Percentiles rank a stretch among this genome's conserved stretches.
These are phyloP conservation scores for Antitrichia curtipendula DNA, from an alignment of 225 moss, liverwort and hornwort genomes.

Conservation along the genomic window DNA sequence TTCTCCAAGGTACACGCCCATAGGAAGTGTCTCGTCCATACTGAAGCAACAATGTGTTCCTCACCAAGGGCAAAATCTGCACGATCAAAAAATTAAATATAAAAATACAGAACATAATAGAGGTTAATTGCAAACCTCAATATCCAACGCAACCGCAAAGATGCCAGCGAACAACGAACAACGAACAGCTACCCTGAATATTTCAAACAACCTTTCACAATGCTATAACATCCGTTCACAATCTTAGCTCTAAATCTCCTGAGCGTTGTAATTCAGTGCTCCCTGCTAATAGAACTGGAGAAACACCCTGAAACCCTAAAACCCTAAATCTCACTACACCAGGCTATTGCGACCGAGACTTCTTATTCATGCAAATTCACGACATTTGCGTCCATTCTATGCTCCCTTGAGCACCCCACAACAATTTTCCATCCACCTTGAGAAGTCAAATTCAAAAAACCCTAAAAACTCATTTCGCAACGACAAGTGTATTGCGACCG, in stretches of 20 bases:
- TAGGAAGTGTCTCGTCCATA: conserved; percentile 9
- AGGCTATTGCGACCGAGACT: background rate
- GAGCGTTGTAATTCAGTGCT: background rate
- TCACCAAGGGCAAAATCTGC: background rate
- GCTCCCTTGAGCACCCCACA: background rate
- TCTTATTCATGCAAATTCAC: background rate
- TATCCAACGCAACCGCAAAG: background rate
- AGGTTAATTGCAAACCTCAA: background rate
- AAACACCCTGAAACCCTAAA: background rate
- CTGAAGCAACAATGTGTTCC: background rate
- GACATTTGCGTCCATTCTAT: background rate
- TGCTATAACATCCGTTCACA: background rate
- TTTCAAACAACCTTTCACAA: background rate
- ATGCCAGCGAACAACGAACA: background rate
- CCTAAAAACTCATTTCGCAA: background rate
- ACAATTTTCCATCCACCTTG: background rate
- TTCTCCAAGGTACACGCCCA: conserved; percentile 11
- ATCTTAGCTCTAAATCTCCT: background rate
- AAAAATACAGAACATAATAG: background rate
- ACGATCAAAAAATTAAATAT: background rate
- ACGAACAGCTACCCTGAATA: background rate
- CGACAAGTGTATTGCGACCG: background rate
- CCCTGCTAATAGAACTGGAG: background rate
- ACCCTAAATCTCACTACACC: background rate
- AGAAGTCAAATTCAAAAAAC: background rate